Conservation (phyloP, 768 basidiomycete genomes). For the Ramaria sp. region DNA sequence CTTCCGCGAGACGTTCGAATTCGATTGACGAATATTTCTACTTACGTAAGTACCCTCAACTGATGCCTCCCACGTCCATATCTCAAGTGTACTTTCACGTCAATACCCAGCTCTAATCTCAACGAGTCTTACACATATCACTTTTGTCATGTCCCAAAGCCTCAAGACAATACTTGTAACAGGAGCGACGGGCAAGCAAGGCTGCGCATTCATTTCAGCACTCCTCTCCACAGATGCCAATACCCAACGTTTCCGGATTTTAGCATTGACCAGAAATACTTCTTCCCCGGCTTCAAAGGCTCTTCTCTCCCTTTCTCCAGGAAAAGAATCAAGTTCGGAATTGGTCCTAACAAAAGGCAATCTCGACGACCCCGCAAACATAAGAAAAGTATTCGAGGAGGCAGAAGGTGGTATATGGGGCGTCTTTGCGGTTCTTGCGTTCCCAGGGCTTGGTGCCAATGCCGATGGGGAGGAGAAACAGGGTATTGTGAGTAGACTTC, state of each 20-base stretch:
- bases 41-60: no score
- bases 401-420: constrained; percentile 27
- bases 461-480: constrained; percentile 29
- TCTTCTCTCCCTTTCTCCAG: constrained; percentile 10
- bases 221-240: constrained; percentile 11
- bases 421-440: constrained; percentile 28
- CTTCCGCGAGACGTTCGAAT: no score
- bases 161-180: constrained; percentile 20
- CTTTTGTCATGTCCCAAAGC: background rate
- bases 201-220: constrained; percentile 22
- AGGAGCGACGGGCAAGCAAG: constrained; percentile 30
- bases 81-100: no score
- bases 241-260: constrained; percentile 20
- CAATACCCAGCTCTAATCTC: no score
- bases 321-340: constrained; percentile 12
- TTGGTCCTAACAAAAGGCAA: constrained; percentile 26
- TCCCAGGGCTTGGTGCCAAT: constrained; percentile 24
- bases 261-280: constrained; percentile 27
- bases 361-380: constrained; percentile 20
- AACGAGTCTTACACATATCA: no score
- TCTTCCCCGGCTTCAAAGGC: constrained; percentile 19
- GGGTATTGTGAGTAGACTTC: constrained; percentile 24
- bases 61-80: no score
- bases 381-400: constrained; percentile 24
- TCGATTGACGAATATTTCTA: no score